Evolutionary conservation across 1,139 yeast species (phyloP).

Genomic region (Yamadazyma dushanensis): DNA sequence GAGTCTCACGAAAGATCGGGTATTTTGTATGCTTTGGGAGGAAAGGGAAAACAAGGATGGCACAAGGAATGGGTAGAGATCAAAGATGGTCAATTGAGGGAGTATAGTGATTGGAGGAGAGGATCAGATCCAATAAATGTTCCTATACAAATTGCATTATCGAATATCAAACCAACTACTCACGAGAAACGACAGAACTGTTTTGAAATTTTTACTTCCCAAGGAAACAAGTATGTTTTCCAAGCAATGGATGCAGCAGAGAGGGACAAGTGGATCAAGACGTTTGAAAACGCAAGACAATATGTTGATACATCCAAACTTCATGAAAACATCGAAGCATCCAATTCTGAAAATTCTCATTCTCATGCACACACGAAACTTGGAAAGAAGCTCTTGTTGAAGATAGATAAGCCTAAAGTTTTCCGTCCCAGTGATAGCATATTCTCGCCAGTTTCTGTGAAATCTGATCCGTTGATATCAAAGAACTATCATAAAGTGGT

Average conservation of each 20-base stretch:
- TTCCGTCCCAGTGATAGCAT: background rate
- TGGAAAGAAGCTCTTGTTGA: conserved; percentile 11
- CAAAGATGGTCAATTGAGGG: conserved; percentile 64
- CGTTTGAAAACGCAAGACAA: conserved; percentile 53
- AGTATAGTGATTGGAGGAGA: conserved; percentile 81
- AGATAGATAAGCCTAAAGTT: conserved; percentile 11
- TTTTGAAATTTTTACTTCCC: conserved; percentile 75
- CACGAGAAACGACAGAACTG: conserved; percentile 56
- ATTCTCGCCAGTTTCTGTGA: conserved; percentile 37
- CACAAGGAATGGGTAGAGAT: conserved; percentile 88
- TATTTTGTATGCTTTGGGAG: conserved; percentile 65
- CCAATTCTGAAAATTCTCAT: background rate
- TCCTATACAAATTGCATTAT: conserved; percentile 74
- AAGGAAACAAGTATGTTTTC: conserved; percentile 67
- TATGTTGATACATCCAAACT: conserved; percentile 32
- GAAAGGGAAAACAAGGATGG: conserved; percentile 80
- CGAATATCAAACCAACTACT: conserved; percentile 58
- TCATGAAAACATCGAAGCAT: conserved; percentile 6
- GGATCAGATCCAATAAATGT: conserved; percentile 63
- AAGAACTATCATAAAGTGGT: conserved; percentile 44
- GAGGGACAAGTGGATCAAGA: conserved; percentile 66
- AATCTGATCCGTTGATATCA: conserved; percentile 22
- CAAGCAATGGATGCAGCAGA: conserved; percentile 78
- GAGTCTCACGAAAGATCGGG: conserved; percentile 46
- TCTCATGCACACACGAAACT: conserved; percentile 1